Base-by-base conservation (phyloP, 176 grass and related monocot genomes). In the Aechmea fasciata region DNA sequence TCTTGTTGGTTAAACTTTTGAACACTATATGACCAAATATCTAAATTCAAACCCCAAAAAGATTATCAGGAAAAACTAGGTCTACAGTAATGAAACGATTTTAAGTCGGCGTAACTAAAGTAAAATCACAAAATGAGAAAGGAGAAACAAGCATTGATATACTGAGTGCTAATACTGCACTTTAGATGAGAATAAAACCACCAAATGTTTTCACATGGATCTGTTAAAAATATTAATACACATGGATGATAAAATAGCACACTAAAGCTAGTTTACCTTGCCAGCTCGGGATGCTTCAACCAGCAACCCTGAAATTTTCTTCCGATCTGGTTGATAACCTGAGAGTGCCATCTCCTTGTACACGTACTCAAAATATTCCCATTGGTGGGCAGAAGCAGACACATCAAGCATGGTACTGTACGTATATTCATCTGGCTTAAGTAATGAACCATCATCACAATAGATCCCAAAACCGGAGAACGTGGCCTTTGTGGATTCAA, bases 331-430 rank as follows among this genome's bases (percentile, higher is more conserved):
- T 66, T 81, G 70, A 65, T 78, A 74, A 69, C 78, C 85, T 81
- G 77, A 77, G 5, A 96, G 77, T 67, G 52, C 51, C 92, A 96
- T 91, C 73, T 91, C 83, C 83, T 78, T 91, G 48, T 96, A 96
- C 13, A 96, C 85, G 83, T 89, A 87, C 73, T 96, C 92, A 23
- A 96, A 96, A 72, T 91, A 96, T 66, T 96, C 92, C 92, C 92
- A 96, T 79, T 96, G 92, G 65, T 89, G 81, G 2, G 85, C 78
- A 78, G 83, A 86, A 53, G 88, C 83, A 75, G 80, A 84, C 73
- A 70, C 76, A 72, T 96, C 88, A 62, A 96, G 88, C 77, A 96
- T 96, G 70, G 85, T 83, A 69, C 64, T 83, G 69, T 89, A 96
- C 26, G 92, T 91, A 79, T 89, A 89, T 64, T 54, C 25, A 51